Evolutionary conservation across 2,329 filamentous ascomycete genomes (phyloP).

Genomic region (Rhynchosporium graminicola): DNA sequence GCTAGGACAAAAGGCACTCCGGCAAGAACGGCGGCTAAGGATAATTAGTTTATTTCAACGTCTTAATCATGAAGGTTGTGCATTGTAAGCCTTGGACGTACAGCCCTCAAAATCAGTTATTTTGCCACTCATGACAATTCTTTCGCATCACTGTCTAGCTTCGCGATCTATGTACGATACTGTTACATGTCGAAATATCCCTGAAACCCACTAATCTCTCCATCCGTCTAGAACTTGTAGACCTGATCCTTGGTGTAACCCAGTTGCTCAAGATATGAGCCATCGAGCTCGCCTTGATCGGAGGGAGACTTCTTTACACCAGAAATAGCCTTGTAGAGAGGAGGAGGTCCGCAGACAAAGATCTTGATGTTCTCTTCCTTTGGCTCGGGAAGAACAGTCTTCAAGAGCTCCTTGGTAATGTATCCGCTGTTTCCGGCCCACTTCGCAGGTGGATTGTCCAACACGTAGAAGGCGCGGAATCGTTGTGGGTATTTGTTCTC

Average conservation of each 20-base stretch:
- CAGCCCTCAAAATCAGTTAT: too few species aligned
- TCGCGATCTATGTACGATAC: constrained; percentile 4
- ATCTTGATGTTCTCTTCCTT: constrained; percentile 92
- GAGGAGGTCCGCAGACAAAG: constrained; percentile 92
- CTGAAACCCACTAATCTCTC: neutral
- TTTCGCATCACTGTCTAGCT: neutral
- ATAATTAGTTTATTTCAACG: neutral
- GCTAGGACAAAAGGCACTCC: neutral
- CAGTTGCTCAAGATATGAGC: constrained; percentile 77
- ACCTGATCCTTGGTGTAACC: constrained; percentile 88
- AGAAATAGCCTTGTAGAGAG: constrained; percentile 89
- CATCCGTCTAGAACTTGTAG: constrained; percentile 76
- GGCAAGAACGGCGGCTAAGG: neutral
- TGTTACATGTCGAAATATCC: constrained; percentile 6
- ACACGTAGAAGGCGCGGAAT: constrained; percentile 92
- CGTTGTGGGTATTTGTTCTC: constrained; percentile 95
- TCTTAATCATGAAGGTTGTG: too few species aligned
- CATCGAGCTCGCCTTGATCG: constrained; percentile 85
- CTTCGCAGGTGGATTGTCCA: constrained; percentile 76
- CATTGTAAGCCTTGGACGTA: too few species aligned
- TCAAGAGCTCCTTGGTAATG: constrained; percentile 88
- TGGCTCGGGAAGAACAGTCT: constrained; percentile 91
- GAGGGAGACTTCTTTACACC: constrained; percentile 87
- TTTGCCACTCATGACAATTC: neutral
- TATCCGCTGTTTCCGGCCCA: constrained; percentile 78